Evolutionary conservation across 768 basidiomycete species (phyloP), one percentile per base, ranked within the genome.

Genomic region (Hysterangium stoloniferum): DNA sequence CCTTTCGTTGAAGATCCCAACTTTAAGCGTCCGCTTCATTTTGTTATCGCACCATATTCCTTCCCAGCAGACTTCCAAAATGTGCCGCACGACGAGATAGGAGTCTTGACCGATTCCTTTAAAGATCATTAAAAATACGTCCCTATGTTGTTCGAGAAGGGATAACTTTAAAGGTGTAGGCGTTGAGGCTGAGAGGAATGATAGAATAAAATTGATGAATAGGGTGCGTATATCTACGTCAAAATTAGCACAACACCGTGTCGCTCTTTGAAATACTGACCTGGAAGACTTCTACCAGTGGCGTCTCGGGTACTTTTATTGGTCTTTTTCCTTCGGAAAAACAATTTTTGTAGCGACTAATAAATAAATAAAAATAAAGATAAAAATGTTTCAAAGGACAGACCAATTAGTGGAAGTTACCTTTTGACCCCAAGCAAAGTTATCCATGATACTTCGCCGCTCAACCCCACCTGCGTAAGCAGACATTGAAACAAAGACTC

Each of bases 391-490:
- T 22, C 38, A 19, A 24, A 6, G 34, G 37, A 43, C 0, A 15
- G 17, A 25, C 2, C 35, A 20, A 31, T 8, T 7, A 52, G 29
- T 36, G 9, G 6, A 1, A 59, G 65, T 1, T 46, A 82, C 88
- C 72, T 88, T 90, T 27, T 74, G 71, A 52, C 86, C 86, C 88
- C 88, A 91, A 5, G 78, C 76, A 64, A 91, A 87, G 0, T 71
- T 71, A 48, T 89, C 87, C 24, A 82, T 63, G 1, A 86, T 70
- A 0, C 69, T 59, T 54, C 77, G 82, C 45, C 76, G 72, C 54
- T 89, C 85, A 20, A 73, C 66, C 15, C 86, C 84, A 20, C 83
- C 75, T 1, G 74, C 81, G 59, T 84, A 89, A 0, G 63, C 61
- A 2, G 83, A 80, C 57, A 89, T 71, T 0, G 68, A 64, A 53